Conservation (phyloP, 2,329 filamentous ascomycete species). For the Coniosporium tulheliwenetii region DNA sequence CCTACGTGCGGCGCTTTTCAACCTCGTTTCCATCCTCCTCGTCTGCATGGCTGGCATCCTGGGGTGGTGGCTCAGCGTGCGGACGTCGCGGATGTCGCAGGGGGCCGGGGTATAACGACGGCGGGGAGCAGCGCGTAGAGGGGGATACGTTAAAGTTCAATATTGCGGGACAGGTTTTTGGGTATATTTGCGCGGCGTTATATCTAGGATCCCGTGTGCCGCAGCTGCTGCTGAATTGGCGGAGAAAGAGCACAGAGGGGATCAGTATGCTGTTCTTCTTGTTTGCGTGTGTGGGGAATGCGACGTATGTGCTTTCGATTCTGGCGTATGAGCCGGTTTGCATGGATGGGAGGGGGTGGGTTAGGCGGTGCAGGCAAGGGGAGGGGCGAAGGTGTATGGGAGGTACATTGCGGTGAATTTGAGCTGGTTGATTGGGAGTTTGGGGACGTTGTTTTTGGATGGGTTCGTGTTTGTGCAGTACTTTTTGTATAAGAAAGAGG, state of each 20-base stretch:
- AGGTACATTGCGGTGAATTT: constrained; percentile 79
- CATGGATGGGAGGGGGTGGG: constrained; percentile 10
- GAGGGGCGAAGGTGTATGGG: constrained; percentile 57
- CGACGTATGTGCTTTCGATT: constrained; percentile 86
- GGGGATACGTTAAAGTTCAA: constrained; percentile 47
- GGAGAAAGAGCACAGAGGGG: constrained; percentile 83
- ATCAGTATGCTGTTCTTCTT: constrained; percentile 91
- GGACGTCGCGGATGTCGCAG: constrained; percentile 5
- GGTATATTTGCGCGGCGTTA: constrained; percentile 76
- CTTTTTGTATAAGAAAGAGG: constrained; percentile 55
- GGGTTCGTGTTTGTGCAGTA: constrained; percentile 81
- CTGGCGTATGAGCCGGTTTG: constrained; percentile 76
- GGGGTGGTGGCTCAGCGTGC: constrained; percentile 66
- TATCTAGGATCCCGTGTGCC: constrained; percentile 85
- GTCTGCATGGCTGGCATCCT: constrained; percentile 70
- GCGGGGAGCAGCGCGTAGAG: constrained; percentile 9
- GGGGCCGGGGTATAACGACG: neutral
- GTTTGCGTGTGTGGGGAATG: constrained; percentile 88
- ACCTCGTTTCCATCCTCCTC: constrained; percentile 58
- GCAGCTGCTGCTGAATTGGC: constrained; percentile 82
- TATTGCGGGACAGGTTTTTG: constrained; percentile 73
- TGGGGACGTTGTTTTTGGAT: constrained; percentile 76
- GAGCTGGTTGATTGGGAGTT: constrained; percentile 78
- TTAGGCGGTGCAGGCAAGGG: constrained; percentile 39
- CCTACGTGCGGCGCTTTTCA: constrained; percentile 52